Evolutionary conservation across 1,139 yeast species (phyloP), one percentile per base, ranked within the genome.

Genomic region (Blastobotrys petasosporus): DNA sequence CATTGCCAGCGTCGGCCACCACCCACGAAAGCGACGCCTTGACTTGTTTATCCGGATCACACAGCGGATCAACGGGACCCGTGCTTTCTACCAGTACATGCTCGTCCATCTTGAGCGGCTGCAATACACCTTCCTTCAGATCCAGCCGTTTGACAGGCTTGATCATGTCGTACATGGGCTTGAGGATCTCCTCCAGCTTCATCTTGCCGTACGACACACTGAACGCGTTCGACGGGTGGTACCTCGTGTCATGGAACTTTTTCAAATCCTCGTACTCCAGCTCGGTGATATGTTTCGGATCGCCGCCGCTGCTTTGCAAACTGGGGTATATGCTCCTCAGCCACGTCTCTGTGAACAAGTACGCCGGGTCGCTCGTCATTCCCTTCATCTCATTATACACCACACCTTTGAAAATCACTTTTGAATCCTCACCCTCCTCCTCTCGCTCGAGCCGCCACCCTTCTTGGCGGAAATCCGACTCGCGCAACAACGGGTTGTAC

Each of bases 301-400:
- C 96, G 45, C 99, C 99, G 32, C 97, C 99, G 2, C 96, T 83
- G 65, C 88, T 87, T 58, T 87, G 77, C 54, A 92, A 70, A 9
- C 88, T 75, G 1, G 95, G 92, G 59, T 87, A 92, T 12, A 90
- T 75, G n/a, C 88, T 69, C 63, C 86, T 85, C 62, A 85, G 88
- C 68, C 82, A 92, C 54, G 82, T 79, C 56, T 83, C 85, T 77
- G 88, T 90, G 63, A 76, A 88, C 57, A 82, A 76, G 63, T 92
- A 94, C 3, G 90, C 79, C 0, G 96, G 79, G 62, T 87, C 92
- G 1, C 96, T 85, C 60, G 87, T 79, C 67, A 92, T 97, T 4
- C 99, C 99, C 65, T 94, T 92, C 99, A 92, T 92, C 68, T 92
- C 99, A 61, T 92, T 92, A 65, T 85, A 92, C 1, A 92, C 99